Percentiles rank a stretch among this genome's conserved stretches.
phyloP scores from a whole-genome alignment of 2,329 filamentous ascomycete species.

The Drechslerella coelobrocha region DNA sequence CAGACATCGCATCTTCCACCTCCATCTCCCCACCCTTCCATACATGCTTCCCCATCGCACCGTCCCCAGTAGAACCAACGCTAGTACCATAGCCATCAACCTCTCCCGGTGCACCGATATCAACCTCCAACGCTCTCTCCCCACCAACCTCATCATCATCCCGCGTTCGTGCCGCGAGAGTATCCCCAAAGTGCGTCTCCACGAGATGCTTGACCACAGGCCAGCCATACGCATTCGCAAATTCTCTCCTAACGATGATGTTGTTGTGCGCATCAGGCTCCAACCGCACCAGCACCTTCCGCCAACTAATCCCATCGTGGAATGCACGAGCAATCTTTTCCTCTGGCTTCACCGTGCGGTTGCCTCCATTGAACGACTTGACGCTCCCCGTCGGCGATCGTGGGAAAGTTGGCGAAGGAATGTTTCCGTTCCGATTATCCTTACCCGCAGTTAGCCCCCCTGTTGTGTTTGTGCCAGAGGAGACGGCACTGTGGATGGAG shows the following conservation, averaged over 20 bases:
- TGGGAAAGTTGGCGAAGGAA: slow-evolving; percentile 32
- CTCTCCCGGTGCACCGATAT: slow-evolving; percentile 8
- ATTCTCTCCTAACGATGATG: slow-evolving; percentile 94
- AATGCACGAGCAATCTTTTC: slow-evolving; percentile 98
- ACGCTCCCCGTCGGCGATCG: slow-evolving; percentile 43
- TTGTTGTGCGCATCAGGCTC: slow-evolving; percentile 99
- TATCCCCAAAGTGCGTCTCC: slow-evolving; percentile 89
- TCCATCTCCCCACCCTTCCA: slow-evolving; percentile 44
- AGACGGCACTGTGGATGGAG: neutral
- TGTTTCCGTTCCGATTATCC: neutral
- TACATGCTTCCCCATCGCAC: slow-evolving; percentile 15
- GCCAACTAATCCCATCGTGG: slow-evolving; percentile 89
- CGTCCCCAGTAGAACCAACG: no score
- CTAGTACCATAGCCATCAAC: neutral
- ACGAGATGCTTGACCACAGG: slow-evolving; percentile 94
- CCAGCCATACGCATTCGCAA: slow-evolving; percentile 97
- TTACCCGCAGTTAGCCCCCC: neutral
- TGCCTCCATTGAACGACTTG: slow-evolving; percentile 49
- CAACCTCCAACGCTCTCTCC: slow-evolving; percentile 37
- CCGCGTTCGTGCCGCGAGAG: slow-evolving; percentile 54
- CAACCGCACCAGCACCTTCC: slow-evolving; percentile 92
- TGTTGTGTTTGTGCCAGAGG: neutral
- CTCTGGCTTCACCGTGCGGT: slow-evolving; percentile 78
- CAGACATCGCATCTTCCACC: slow-evolving; percentile 44
- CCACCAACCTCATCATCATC: slow-evolving; percentile 43